Percentiles rank a stretch among this genome's conserved stretches.
phyloP scores from a whole-genome alignment of 768 basidiomycete species.

The Trametopsis cervina region DNA sequence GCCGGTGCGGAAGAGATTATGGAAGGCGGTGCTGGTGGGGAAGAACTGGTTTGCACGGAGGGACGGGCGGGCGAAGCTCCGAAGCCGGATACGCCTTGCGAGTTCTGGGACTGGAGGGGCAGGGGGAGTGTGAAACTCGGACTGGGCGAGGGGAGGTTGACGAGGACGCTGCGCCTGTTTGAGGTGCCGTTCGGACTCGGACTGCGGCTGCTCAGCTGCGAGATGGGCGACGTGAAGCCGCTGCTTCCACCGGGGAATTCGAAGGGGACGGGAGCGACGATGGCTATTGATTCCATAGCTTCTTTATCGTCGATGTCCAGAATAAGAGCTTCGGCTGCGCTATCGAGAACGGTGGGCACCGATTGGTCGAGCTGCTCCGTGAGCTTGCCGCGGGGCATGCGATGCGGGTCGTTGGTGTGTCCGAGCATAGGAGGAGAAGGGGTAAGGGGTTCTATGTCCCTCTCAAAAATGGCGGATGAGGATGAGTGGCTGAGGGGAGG shows the following conservation, averaged over 20 bases:
- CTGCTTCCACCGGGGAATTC: slow-evolving; percentile 31
- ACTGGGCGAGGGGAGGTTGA: slow-evolving; percentile 38
- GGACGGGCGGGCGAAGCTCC: slow-evolving; percentile 20
- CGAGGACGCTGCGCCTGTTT: slow-evolving; percentile 30
- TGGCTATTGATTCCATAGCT: slow-evolving; percentile 51
- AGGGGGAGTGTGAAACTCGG: slow-evolving; percentile 21
- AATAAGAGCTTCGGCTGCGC: slow-evolving; percentile 69
- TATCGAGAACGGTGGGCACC: slow-evolving; percentile 83
- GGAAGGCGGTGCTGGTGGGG: slow-evolving; percentile 8
- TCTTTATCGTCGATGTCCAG: slow-evolving; percentile 28
- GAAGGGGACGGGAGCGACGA: slow-evolving; percentile 46
- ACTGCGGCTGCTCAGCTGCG: slow-evolving; percentile 53
- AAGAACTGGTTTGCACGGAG: slow-evolving; percentile 22
- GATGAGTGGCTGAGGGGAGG: slow-evolving; percentile 49
- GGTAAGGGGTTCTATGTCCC: slow-evolving; percentile 74
- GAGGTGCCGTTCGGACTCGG: slow-evolving; percentile 49
- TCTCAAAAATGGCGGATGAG: slow-evolving; percentile 86
- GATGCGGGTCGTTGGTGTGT: slow-evolving; percentile 55
- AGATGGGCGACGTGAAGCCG: slow-evolving; percentile 62
- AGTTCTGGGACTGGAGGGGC: slow-evolving; percentile 11
- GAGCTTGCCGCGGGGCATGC: slow-evolving; percentile 62
- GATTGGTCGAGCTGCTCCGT: slow-evolving; percentile 70
- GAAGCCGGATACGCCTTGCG: slow-evolving; percentile 6
- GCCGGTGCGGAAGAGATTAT: slow-evolving; percentile 27
- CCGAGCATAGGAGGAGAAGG: slow-evolving; percentile 31